Conservation (phyloP, 192 early-diverging fungal genomes). For the Geosiphon pyriformis region DNA sequence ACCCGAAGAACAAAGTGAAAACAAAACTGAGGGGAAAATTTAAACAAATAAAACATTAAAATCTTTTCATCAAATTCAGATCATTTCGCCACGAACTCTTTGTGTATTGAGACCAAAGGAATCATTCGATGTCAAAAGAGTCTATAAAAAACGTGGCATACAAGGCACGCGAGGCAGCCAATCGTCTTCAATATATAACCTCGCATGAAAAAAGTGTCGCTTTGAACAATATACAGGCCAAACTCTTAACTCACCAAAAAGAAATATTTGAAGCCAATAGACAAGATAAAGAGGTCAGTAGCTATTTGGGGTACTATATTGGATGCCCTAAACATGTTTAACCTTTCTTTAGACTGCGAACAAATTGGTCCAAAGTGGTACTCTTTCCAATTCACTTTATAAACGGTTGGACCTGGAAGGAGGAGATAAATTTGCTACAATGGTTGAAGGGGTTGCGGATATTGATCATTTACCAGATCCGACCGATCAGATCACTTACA, state of each 20-base stretch:
- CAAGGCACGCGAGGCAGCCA: slow-evolving; percentile 67
- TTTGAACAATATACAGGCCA: slow-evolving; percentile 61
- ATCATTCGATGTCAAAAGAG: not conserved
- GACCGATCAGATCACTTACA: slow-evolving; percentile 70
- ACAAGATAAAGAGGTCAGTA: slow-evolving; percentile 64
- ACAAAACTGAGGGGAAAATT: too few relatives aligned
- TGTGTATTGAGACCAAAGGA: too few relatives aligned
- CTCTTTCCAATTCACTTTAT: slow-evolving; percentile 69
- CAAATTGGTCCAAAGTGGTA: slow-evolving; percentile 64
- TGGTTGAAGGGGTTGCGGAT: slow-evolving; percentile 87
- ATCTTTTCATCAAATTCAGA: too few relatives aligned
- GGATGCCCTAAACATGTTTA: not conserved
- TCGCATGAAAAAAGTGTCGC: slow-evolving; percentile 73
- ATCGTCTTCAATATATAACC: slow-evolving; percentile 61
- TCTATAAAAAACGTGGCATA: not conserved
- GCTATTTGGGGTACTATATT: not conserved
- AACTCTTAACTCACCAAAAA: slow-evolving; percentile 57
- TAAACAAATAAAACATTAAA: too few relatives aligned
- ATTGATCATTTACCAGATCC: slow-evolving; percentile 83
- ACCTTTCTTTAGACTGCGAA: slow-evolving; percentile 48
- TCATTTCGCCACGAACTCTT: too few relatives aligned
- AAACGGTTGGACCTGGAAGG: slow-evolving; percentile 84
- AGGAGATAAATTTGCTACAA: slow-evolving; percentile 78
- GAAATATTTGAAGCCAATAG: slow-evolving; percentile 76
- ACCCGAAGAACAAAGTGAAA: too few relatives aligned